phyloP scores from a whole-genome alignment of 2,329 filamentous ascomycete species.

The Phymatotrichopsis omnivora region DNA sequence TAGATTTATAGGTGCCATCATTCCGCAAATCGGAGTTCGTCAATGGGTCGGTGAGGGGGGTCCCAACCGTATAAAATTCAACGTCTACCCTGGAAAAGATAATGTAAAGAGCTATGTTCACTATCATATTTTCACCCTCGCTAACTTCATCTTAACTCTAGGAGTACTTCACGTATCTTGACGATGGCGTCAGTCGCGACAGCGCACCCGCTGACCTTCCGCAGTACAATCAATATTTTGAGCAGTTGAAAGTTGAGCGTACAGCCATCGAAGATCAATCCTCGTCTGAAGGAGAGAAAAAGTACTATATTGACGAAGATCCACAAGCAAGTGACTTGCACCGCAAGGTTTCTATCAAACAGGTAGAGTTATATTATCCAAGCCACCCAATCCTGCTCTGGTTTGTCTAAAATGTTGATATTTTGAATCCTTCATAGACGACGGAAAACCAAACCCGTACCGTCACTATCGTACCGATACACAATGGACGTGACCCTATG shows the following conservation, averaged over 20 bases:
- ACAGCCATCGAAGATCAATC: background rate
- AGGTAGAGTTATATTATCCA: too few relatives aligned
- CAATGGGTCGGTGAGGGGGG: conserved; percentile 31
- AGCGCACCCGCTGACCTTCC: conserved; percentile 26
- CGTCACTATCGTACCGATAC: conserved; percentile 7
- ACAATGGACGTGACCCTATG: conserved; percentile 16
- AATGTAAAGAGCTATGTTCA: conserved; percentile 23
- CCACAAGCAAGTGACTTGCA: background rate
- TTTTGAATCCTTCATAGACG: too few relatives aligned
- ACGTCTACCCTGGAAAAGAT: conserved; percentile 34
- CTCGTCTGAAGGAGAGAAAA: background rate
- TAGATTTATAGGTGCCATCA: conserved; percentile 21
- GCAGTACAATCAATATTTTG: background rate
- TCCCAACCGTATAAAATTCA: conserved; percentile 34
- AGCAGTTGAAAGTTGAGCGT: background rate
- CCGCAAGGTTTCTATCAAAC: conserved; percentile 4
- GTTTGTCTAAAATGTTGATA: too few relatives aligned
- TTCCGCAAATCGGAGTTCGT: conserved; percentile 34
- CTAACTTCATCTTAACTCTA: conserved; percentile 2
- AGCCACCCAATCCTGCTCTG: too few relatives aligned
- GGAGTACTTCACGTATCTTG: conserved; percentile 32
- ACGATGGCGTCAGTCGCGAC: conserved; percentile 32
- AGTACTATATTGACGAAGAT: background rate
- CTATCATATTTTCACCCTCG: background rate
- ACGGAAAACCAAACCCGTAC: too few relatives aligned